phyloP scores from a whole-genome alignment of 2,329 filamentous ascomycete genomes.

The Fusarium tjaetaba region DNA sequence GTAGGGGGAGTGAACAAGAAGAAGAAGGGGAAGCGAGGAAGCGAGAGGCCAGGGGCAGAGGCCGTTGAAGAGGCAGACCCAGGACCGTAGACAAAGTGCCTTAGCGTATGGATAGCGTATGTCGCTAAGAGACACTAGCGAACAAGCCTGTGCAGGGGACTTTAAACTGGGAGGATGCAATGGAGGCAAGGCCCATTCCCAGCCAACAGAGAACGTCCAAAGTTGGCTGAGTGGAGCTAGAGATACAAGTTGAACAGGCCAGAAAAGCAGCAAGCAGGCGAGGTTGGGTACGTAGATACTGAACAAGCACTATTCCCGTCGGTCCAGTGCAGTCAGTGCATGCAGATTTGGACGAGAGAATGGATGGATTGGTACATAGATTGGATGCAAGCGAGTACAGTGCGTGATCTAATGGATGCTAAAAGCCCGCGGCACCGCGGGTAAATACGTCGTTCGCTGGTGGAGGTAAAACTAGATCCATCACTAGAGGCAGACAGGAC shows the following conservation, averaged over 20 bases:
- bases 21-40: slow-evolving; percentile 20
- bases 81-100: slow-evolving; percentile 10
- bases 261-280: neutral
- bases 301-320: slow-evolving; percentile 15
- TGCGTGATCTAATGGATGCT: neutral
- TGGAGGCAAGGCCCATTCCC: slow-evolving; percentile 6
- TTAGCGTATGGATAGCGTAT: slow-evolving; percentile 26
- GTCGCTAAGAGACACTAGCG: slow-evolving; percentile 19
- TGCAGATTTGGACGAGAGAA: neutral
- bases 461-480: neutral
- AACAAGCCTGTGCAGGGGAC: slow-evolving; percentile 14
- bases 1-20: slow-evolving; percentile 12
- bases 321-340: slow-evolving; percentile 13
- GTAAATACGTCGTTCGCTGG: neutral
- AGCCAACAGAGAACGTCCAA: slow-evolving; percentile 6
- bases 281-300: neutral
- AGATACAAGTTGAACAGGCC: neutral
- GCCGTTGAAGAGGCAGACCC: slow-evolving; percentile 41
- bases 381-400: slow-evolving; percentile 25
- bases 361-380: neutral
- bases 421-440: neutral
- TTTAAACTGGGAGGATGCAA: neutral
- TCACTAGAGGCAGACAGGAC: neutral
- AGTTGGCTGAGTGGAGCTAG: slow-evolving; percentile 9
- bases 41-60: slow-evolving; percentile 37